Base-by-base conservation (phyloP, 2,329 filamentous ascomycete species). In the Fusarium transvaalense region DNA sequence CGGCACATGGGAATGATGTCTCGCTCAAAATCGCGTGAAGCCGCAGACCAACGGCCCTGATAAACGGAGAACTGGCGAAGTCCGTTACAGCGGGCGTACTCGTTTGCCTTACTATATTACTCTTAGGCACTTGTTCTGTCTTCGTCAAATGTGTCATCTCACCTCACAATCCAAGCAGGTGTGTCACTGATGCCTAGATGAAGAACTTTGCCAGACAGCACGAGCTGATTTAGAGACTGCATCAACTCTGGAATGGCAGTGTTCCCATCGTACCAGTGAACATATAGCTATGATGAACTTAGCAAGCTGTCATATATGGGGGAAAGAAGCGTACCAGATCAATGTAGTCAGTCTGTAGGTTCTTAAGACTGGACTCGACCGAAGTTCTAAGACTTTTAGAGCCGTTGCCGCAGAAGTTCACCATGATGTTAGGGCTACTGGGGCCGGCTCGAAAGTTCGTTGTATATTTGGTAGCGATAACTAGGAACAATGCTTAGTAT, bases 41-140 rank as follows among this genome's bases (percentile, higher is more conserved):
- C 75, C 4, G 79, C 80, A 8, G 79, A 81, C 80, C 80, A 83
- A 7, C 76, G 74, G 15, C 81, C 81, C 37, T 83, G 81, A 38
- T 83, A 82, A n/a, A 82, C 77, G 35, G 82, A 85, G 79, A 94
- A 94, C 38, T 86, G 89, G 2, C 88, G 86, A 29, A 93, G 82
- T n/a, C 89, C 90, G 66, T 93, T 86, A 66, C 87, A 84, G 41
- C 89, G 85, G 9, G 92, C 92, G 74, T 93, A 90, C 74, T 89
- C 84, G 55, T 91, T 91, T 17, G 87, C 87, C 73, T 88, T 89
- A 73, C 83, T 84, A 29, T 15, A 23, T 52, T 6, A 50, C 48
- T 58, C 12, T 74, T 6, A 71, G 71, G 17, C 15, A 27, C 4
- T 8, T 19, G 34, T 19, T 48, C 13, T 8, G 7, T 23, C 3